These are phyloP conservation scores for Trypanosoma cruzi DNA, from an alignment of 208 protist species.

Conservation along the genomic window DNA sequence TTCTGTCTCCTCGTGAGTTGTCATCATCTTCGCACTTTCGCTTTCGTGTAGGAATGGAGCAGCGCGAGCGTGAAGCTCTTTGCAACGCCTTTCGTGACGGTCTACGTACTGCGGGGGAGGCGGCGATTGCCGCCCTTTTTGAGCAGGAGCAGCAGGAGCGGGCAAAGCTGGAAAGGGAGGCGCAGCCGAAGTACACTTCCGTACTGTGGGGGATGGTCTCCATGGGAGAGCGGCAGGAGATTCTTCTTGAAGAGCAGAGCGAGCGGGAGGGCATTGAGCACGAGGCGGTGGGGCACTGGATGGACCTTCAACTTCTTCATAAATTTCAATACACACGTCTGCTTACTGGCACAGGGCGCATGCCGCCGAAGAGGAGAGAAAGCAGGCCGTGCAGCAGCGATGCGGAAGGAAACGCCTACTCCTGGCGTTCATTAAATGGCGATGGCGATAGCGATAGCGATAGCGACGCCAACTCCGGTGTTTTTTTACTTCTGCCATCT, in stretches of 20 bases:
- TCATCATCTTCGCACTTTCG: not conserved
- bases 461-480: not conserved
- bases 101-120: not conserved
- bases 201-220: conserved; percentile 20
- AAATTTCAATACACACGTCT: not conserved
- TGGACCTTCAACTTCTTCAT: conserved; percentile 9
- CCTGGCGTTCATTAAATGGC: not conserved
- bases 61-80: conserved; percentile 1
- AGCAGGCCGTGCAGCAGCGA: not conserved
- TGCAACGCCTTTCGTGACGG: not conserved
- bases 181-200: not conserved
- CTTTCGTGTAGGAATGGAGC: not conserved
- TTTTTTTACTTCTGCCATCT: not conserved
- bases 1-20: not conserved
- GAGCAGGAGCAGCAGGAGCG: conserved; percentile 9
- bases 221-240: conserved; percentile 6
- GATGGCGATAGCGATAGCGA: not conserved
- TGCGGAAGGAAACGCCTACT: not conserved
- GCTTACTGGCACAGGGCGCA: not conserved
- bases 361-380: not conserved
- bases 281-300: conserved; percentile 1
- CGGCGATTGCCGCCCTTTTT: not conserved
- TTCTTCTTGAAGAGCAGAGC: conserved; percentile 16
- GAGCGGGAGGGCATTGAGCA: conserved; percentile 14
- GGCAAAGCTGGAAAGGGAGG: conserved; percentile 1